Base-by-base conservation (phyloP, 495 filamentous ascomycete species). In the Penicillium angulare region DNA sequence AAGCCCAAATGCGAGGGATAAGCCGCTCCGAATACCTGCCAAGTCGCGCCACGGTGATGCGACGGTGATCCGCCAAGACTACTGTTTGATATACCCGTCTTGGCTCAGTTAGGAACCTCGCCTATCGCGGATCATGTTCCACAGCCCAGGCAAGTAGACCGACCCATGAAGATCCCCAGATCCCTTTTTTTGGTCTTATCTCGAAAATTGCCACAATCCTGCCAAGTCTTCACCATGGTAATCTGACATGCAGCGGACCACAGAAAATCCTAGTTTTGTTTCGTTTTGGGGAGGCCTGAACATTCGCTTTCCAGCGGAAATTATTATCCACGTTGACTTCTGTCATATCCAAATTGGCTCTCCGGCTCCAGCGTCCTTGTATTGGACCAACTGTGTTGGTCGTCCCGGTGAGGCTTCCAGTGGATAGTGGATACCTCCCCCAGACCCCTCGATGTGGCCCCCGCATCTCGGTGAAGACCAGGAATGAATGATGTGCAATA, bases 41-140 rank as follows among this genome's bases (percentile, higher is more conserved):
- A 69, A 66, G 64, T 48, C n/a, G 9, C 31, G 59, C 50, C 60
- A 59, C 60, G 54, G 41, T 59, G 59, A 43, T 59, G 62, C 50
- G 34, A 66, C 64, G 60, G 49, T 58, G 47, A 64, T 57, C 55
- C 48, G 69, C 69, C 69, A 72, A 72, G 69, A 48, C 55, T 56
- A 60, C 52, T 68, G 57, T 72, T 57, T 62, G 66, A 72, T 69
- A 55, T 53, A 58, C 50, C 57, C 53, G 53, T 44, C 61, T 61
- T 61, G 61, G 57, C 51, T 34, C 42, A 48, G 50, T 56, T 45
- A 44, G 53, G 53, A 48, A 43, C 49, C 26, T 27, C 49, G 40
- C 46, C 40, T 22, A 46, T 53, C 40, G 41, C 36, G 42, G 23
- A 59, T 48, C 36, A 45, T 54, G 51, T 49, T 53, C 43, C 59